Base-by-base conservation (phyloP, 805 yeast genomes). In the Saccharomycopsis guyanensis region DNA sequence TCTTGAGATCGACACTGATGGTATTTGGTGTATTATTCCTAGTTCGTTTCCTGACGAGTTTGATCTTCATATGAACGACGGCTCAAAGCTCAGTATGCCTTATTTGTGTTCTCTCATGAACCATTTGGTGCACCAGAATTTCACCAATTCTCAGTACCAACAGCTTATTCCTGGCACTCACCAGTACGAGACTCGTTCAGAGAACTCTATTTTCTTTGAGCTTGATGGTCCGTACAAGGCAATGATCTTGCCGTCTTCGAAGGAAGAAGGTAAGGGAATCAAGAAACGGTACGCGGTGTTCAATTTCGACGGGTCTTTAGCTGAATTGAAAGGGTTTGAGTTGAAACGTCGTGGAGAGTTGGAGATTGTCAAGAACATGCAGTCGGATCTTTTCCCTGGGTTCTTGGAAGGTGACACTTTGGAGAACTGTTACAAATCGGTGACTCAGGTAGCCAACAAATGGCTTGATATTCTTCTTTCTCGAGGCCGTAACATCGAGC, bases 181-280 rank as follows among this genome's bases (percentile, higher is more conserved):
- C 16, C 76, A 75, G 55, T 93, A 91, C 64, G 78, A 81, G 46
- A 82, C 88, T 0, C 74, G 75, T 41, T 80, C 91, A 18, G 98
- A 93, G 58, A 93, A 93, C 63, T 84, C 96, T 13, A 93, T 93
- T 64, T 91, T 91, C 66, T 93, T 93, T 56, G 99, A 93, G 61
- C 96, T 94, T 16, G 99, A 93, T 68, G 99, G 99, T 8, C 99
- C 99, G 1, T 93, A 93, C 61, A 84, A 80, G 57, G 98, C 98
- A 0, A 93, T 93, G 98, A 77, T 93, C 47, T 71, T 93, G 43
- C 99, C 99, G 3, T 88, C 97, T 0, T 91, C 97, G 0, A 86
- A 87, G 53, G 98, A 93, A 60, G 97, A 94, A 70, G 97, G 96
- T 39, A 89, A 89, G 64, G 96, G 96, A 54, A 72, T 93, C 59